A percentile compares a stretch with the other conserved stretches of the same genome.
Conservation (phyloP, 208 protist genomes). For the Naegleria lovaniensis region DNA sequence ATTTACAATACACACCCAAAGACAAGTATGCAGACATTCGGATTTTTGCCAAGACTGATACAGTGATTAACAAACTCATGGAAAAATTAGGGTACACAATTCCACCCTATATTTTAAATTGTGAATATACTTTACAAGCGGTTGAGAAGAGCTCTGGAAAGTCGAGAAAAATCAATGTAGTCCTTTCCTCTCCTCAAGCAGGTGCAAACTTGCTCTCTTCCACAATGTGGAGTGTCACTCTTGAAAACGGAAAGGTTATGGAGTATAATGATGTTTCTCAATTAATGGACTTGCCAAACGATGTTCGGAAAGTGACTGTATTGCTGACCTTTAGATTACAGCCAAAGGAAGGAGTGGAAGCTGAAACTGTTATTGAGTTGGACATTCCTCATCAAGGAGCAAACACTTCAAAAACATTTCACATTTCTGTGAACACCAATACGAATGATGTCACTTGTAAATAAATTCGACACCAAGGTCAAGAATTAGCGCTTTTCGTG, state of each 20-base stretch:
- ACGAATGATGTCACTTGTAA: no score
- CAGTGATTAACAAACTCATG: neutral
- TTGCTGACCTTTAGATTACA: neutral
- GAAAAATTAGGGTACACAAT: neutral
- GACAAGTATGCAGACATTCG: neutral
- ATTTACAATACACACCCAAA: constrained; percentile 22
- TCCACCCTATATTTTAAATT: neutral
- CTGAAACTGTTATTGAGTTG: neutral
- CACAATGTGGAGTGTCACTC: neutral
- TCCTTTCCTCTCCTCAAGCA: neutral
- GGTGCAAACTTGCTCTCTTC: neutral
- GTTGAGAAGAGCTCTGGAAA: neutral
- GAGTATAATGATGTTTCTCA: neutral
- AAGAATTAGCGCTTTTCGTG: no score
- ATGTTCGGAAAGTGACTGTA: neutral
- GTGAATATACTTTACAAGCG: neutral
- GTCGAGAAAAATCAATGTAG: neutral
- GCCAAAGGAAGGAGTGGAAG: neutral
- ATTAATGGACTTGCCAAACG: neutral
- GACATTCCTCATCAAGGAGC: neutral
- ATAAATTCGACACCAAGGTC: no score
- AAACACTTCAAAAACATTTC: neutral
- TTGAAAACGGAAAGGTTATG: neutral
- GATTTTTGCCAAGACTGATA: neutral
- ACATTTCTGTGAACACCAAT: neutral